Evolutionary conservation across 805 yeast genomes (phyloP).

Genomic region (Geotrichum ghanense): DNA sequence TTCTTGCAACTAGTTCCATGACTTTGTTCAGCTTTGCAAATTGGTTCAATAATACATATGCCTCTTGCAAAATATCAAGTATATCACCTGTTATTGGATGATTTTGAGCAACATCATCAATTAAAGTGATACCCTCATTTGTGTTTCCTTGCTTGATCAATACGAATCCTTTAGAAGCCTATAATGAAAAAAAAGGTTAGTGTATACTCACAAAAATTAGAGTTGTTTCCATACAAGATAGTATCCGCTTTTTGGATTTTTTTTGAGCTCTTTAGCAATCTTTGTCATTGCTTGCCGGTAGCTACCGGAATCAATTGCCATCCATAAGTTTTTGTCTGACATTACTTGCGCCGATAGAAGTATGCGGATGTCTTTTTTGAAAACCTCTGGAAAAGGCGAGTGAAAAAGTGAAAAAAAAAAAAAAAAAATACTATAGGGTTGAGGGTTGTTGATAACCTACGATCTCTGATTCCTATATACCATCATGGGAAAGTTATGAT

Average conservation of each 20-base stretch:
- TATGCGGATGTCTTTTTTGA: too few species aligned
- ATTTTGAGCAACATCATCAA: conserved; percentile 21
- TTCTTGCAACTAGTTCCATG: conserved; percentile 12
- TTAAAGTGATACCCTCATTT: conserved; percentile 13
- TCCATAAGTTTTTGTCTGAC: conserved; percentile 25
- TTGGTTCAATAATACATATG: conserved; percentile 12
- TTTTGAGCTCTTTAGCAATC: conserved; percentile 36
- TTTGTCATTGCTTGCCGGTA: conserved; percentile 42
- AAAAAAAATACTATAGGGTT: too few species aligned
- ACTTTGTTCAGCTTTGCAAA: conserved; percentile 11
- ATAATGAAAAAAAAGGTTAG: too few species aligned
- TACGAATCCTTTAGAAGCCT: conserved; percentile 29
- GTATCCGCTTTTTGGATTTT: conserved; percentile 46
- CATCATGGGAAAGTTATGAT: too few species aligned
- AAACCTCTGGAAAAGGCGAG: too few species aligned
- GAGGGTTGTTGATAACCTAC: too few species aligned
- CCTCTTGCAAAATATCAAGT: conserved; percentile 17
- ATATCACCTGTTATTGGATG: conserved; percentile 24
- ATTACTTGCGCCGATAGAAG: too few species aligned
- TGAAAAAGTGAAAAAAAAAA: too few species aligned
- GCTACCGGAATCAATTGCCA: conserved; percentile 42
- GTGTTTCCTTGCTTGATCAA: conserved; percentile 10
- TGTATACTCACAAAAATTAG: too few species aligned
- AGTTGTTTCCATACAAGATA: conserved; percentile 26
- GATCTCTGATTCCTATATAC: too few species aligned